Conservation (phyloP, 805 yeast genomes). For the Hanseniaspora pseudoguilliermondii region DNA sequence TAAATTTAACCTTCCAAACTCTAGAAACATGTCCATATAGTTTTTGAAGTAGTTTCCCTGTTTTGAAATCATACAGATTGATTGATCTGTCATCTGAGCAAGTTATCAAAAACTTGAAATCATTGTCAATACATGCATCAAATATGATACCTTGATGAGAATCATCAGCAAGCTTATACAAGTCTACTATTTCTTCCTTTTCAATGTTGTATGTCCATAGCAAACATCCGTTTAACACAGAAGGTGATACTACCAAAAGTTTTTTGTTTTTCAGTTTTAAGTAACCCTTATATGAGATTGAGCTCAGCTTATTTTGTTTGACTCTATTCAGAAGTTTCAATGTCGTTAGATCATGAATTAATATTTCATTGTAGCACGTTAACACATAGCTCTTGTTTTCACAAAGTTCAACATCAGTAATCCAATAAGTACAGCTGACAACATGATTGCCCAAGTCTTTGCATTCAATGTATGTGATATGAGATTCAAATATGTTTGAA, state of each 20-base stretch:
- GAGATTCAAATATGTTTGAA: neutral
- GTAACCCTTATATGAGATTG: constrained; percentile 79
- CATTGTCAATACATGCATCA: constrained; percentile 50
- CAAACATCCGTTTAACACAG: constrained; percentile 78
- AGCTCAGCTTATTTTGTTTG: constrained; percentile 49
- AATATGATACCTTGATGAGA: constrained; percentile 91
- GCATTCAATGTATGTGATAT: neutral
- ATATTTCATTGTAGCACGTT: constrained; percentile 64
- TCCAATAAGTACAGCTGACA: constrained; percentile 50
- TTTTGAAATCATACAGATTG: constrained; percentile 50
- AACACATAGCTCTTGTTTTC: constrained; percentile 35
- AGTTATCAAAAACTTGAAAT: constrained; percentile 47
- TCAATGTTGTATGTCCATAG: constrained; percentile 52
- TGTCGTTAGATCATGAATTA: constrained; percentile 22
- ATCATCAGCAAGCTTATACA: constrained; percentile 1
- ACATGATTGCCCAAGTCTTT: neutral
- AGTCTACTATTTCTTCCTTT: neutral
- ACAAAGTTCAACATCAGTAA: constrained; percentile 46
- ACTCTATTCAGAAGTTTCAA: constrained; percentile 22
- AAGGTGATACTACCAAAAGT: constrained; percentile 69
- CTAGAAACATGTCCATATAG: constrained; percentile 98
- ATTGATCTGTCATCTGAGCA: constrained; percentile 94
- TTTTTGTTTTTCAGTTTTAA: constrained; percentile 34
- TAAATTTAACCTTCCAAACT: constrained; percentile 71
- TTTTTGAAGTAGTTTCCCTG: constrained; percentile 50